phyloP scores from a whole-genome alignment of 148 eudicot species.

The Amaranthus palmeri region DNA sequence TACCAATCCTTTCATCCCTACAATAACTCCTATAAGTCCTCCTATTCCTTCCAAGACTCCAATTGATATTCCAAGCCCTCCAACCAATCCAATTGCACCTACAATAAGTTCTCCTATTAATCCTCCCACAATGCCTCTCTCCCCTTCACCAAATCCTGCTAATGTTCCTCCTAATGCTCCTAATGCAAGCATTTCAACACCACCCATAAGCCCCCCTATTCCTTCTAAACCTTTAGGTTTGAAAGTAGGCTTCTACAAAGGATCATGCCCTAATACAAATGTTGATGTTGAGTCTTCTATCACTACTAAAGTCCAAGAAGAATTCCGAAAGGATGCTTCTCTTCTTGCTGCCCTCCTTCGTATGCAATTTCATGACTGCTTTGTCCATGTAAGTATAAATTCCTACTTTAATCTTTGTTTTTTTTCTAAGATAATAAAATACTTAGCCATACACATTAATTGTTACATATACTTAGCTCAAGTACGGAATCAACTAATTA shows the following conservation, averaged over 20 bases:
- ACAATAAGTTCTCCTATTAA: background rate
- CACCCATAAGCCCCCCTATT: background rate
- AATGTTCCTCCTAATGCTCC: background rate
- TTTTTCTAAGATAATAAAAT: too few species aligned
- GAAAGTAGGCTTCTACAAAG: constrained; percentile 20
- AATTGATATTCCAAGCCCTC: background rate
- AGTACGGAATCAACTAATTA: background rate
- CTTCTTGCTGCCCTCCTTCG: constrained; percentile 24
- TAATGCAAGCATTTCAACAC: background rate
- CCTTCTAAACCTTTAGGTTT: constrained; percentile 10
- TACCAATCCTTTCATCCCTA: too few species aligned
- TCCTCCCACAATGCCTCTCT: background rate
- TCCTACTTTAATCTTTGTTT: background rate
- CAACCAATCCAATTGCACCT: background rate
- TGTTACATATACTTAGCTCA: background rate
- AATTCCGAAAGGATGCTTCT: constrained; percentile 20
- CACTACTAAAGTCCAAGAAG: constrained; percentile 4
- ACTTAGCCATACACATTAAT: too few species aligned
- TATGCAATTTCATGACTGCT: constrained; percentile 31
- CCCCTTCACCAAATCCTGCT: background rate
- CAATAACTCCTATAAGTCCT: background rate
- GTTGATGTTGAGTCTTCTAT: constrained; percentile 21
- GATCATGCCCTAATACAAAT: constrained; percentile 16
- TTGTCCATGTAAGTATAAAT: constrained; percentile 17
- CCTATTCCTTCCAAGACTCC: background rate